Percentiles rank a stretch among this genome's conserved stretches.
Evolutionary conservation across 2,329 filamentous ascomycete genomes (phyloP).

Genomic region (Didymella sp.): DNA sequence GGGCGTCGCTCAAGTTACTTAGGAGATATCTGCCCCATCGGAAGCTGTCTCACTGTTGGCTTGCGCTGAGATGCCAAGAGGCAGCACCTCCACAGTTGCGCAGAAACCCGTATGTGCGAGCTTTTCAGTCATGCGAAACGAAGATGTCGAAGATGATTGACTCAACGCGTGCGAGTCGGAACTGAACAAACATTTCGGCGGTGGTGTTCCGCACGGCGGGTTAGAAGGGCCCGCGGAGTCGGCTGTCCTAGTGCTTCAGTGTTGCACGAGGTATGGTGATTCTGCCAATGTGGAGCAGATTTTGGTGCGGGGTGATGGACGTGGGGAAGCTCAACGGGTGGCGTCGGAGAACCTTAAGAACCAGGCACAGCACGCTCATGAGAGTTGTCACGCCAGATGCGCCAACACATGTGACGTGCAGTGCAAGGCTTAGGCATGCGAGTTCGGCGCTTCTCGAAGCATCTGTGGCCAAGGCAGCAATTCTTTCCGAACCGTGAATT

Average conservation of each 20-base stretch:
- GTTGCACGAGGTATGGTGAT: not conserved
- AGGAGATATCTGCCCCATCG: not conserved
- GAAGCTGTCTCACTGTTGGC: constrained; percentile 8
- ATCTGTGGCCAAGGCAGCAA: not conserved
- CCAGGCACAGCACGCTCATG: not conserved
- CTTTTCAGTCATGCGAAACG: constrained; percentile 1
- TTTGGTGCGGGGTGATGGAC: constrained; percentile 11
- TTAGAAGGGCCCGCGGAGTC: not conserved
- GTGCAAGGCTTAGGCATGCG: not conserved
- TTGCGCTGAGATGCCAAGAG: not conserved
- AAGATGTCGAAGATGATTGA: not conserved
- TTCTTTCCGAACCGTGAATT: constrained; percentile 5
- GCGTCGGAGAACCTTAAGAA: not conserved
- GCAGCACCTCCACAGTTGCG: constrained; percentile 1
- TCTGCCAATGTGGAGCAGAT: constrained; percentile 1
- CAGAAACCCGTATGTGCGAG: not conserved
- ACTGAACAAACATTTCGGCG: not conserved
- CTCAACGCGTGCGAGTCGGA: constrained; percentile 8
- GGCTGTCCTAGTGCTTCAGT: not conserved
- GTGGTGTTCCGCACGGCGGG: constrained; percentile 3
- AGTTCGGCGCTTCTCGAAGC: constrained; percentile 7
- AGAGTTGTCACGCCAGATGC: constrained; percentile 1
- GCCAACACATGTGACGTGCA: constrained; percentile 2
- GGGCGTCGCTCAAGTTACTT: not conserved
- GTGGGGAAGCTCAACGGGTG: constrained; percentile 13